Conservation (phyloP, 306 rosid species). For the Vachellia pachyceras region DNA sequence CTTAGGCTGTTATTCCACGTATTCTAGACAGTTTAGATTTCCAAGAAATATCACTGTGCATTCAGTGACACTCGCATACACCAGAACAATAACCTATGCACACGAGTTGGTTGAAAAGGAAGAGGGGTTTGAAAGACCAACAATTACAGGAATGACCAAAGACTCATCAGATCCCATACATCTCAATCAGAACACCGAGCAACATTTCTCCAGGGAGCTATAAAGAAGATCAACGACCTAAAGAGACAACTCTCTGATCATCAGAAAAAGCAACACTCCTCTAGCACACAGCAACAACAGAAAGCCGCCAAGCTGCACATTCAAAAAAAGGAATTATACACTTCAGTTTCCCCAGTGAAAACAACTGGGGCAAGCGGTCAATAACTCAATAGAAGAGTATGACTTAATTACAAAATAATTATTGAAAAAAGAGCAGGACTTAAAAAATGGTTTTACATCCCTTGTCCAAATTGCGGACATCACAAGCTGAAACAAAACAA, state of each 20-base stretch:
- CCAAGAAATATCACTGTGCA: slow-evolving; percentile 24
- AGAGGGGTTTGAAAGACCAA: no score
- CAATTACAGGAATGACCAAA: no score
- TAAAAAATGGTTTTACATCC: not conserved
- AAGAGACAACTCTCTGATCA: slow-evolving; percentile 35
- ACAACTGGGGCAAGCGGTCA: not conserved
- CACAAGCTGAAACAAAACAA: slow-evolving; percentile 28
- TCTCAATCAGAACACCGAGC: slow-evolving; percentile 35
- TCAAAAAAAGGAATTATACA: slow-evolving; percentile 17
- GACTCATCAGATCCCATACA: slow-evolving; percentile 43
- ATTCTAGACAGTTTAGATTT: slow-evolving; percentile 12
- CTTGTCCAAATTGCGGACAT: not conserved
- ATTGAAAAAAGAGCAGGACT: not conserved
- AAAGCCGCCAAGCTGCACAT: slow-evolving; percentile 77
- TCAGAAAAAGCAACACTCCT: slow-evolving; percentile 69
- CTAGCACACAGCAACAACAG: slow-evolving; percentile 89
- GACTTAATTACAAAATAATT: not conserved
- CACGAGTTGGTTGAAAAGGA: not conserved
- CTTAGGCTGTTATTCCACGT: slow-evolving; percentile 24
- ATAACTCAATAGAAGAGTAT: not conserved
- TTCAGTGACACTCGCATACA: slow-evolving; percentile 27
- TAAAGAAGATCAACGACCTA: slow-evolving; percentile 43
- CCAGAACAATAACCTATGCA: slow-evolving; percentile 34
- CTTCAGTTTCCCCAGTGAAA: slow-evolving; percentile 14
- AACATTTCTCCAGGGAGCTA: slow-evolving; percentile 40